Percentiles rank a stretch among this genome's conserved stretches.
phyloP scores from a whole-genome alignment of 202 grass and related monocot genomes.

The Musa balbisiana region DNA sequence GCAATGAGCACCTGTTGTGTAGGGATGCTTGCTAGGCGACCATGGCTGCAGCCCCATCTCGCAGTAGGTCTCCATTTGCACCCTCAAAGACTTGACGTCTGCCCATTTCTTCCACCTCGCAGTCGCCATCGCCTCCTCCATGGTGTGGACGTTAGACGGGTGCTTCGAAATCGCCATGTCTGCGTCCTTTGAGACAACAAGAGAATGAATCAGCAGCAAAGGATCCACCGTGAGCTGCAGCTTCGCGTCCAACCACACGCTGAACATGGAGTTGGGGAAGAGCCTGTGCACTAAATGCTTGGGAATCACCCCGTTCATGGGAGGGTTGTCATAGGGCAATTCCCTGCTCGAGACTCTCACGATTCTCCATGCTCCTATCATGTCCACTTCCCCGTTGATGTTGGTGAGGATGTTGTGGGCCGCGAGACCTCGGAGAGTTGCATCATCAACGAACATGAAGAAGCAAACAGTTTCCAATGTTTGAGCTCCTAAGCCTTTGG shows the following conservation, averaged over 20 bases:
- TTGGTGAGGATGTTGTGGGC: conserved; percentile 35
- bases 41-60: conserved; percentile 62
- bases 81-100: conserved; percentile 48
- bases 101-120: conserved; percentile 77
- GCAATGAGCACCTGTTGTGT: conserved; percentile 46
- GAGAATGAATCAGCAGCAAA: conserved; percentile 58
- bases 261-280: conserved; percentile 76
- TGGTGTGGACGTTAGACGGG: conserved; percentile 61
- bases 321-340: conserved; percentile 64
- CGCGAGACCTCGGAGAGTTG: conserved; percentile 32
- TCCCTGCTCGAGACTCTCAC: conserved; percentile 20
- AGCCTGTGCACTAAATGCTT: conserved; percentile 77
- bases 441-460: conserved; percentile 83
- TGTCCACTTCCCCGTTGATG: neutral
- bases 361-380: conserved; percentile 60
- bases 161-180: conserved; percentile 77
- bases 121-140: conserved; percentile 90
- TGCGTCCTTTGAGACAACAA: conserved; percentile 29
- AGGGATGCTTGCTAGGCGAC: conserved; percentile 65
- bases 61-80: conserved; percentile 91
- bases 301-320: conserved; percentile 80
- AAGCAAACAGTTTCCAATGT: conserved; percentile 53
- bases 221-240: conserved; percentile 88
- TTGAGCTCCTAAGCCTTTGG: conserved; percentile 41
- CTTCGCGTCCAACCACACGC: conserved; percentile 80